Base-by-base conservation (phyloP, 768 basidiomycete species). In the Lanmaoa pseudosensibilis region DNA sequence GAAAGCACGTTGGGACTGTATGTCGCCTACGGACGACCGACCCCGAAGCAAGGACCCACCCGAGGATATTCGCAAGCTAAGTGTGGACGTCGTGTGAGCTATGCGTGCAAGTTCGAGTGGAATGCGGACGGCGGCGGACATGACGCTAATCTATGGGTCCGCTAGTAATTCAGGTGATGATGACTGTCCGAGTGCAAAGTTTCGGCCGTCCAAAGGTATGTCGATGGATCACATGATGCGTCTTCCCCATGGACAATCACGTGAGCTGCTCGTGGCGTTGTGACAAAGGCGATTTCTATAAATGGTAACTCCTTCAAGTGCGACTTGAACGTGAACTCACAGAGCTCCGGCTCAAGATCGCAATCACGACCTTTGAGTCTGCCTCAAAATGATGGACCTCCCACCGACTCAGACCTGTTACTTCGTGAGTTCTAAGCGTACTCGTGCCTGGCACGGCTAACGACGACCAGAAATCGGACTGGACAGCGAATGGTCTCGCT, bases 391-490 rank as follows among this genome's bases (percentile, higher is more conserved):
- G 8, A 55, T 56, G 55, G 46, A 57, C 9, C n/a, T n/a, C n/a
- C 19, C 46, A 45, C 11, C n/a, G 44, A 52, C 25, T 49, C 19
- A 3, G 32, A 25, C 38, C 12, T 70, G 69, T 43, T 36, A 59
- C 44, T 57, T 63, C 19, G 69, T 70, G 40, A 49, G 69, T 61
- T 27, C 2, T 18, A 2, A 12, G 9, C 19, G 2, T 23, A 1
- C n/a, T 30, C 0, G 2, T 15, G 10, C 30, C 4, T n/a, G 5
- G 0, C 1, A 4, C 55, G 4, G 7, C 59, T 61, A 18, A 66
- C 11, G 15, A 55, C 3, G 12, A 27, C 41, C 46, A 92, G 92
- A 77, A 83, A 50, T 87, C 91, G 70, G 86, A 94, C 71, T 83
- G 86, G 77, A 80, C 84, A 60, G 83, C 84, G 4, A 52, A 68